Evolutionary conservation across 805 yeast genomes (phyloP).

Genomic region (Metschnikowia proteae): DNA sequence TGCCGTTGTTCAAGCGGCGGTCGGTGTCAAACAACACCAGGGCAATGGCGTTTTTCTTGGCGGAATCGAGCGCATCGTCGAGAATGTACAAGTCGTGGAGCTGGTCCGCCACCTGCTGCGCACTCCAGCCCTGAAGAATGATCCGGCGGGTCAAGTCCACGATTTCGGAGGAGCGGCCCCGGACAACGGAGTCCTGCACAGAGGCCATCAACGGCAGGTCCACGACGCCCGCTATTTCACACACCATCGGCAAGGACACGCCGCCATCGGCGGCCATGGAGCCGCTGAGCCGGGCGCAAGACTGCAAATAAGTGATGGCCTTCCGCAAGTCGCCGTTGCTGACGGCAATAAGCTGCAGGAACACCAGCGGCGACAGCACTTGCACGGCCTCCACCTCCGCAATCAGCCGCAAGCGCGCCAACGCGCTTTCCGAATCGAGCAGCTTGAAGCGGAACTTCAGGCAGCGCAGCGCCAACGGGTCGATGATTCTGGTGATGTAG

Average conservation of each 20-base stretch:
- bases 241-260: slow-evolving; percentile 46
- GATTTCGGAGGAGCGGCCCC: slow-evolving; percentile 28
- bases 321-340: slow-evolving; percentile 89
- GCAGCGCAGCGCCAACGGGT: slow-evolving; percentile 94
- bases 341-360: slow-evolving; percentile 62
- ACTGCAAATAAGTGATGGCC: slow-evolving; percentile 84
- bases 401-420: slow-evolving; percentile 61
- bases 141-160: slow-evolving; percentile 46
- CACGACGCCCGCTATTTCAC: slow-evolving; percentile 76
- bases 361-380: slow-evolving; percentile 45
- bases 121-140: slow-evolving; percentile 73
- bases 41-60: slow-evolving; percentile 63
- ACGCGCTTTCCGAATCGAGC: slow-evolving; percentile 67
- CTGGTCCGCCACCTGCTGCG: slow-evolving; percentile 65
- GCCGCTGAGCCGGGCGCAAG: slow-evolving; percentile 17
- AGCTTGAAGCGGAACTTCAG: slow-evolving; percentile 89
- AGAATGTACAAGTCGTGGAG: slow-evolving; percentile 63
- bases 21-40: slow-evolving; percentile 70
- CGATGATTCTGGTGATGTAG: slow-evolving; percentile 93
- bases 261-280: slow-evolving; percentile 17
- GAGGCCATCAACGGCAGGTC: slow-evolving; percentile 45
- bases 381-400: slow-evolving; percentile 38
- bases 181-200: slow-evolving; percentile 34
- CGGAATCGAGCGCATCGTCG: slow-evolving; percentile 46
- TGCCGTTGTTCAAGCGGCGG: slow-evolving; percentile 70